Percentiles rank a stretch among this genome's conserved stretches.
Conservation (phyloP, 768 basidiomycete species). For the Mycena floridula region DNA sequence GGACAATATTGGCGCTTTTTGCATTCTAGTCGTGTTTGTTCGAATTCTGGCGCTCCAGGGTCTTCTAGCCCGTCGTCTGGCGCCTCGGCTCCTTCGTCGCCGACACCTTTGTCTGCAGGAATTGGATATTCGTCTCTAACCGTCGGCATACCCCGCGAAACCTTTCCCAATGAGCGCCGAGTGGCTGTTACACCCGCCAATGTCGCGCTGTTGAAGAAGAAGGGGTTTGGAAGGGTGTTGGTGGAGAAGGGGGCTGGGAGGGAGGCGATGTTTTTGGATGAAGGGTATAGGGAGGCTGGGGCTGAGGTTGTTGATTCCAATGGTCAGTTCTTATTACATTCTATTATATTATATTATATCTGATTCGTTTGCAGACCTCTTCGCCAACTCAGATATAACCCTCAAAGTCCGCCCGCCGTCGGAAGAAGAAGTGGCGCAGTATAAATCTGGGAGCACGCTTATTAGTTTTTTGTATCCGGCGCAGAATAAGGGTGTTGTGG, state of each 20-base stretch:
- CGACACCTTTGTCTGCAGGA: too few relatives aligned
- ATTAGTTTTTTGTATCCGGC: constrained; percentile 82
- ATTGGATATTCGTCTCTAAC: constrained; percentile 66
- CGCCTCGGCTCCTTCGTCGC: too few relatives aligned
- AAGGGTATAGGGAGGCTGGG: constrained; percentile 73
- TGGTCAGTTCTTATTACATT: too few relatives aligned
- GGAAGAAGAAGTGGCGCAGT: constrained; percentile 50
- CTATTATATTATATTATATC: too few relatives aligned
- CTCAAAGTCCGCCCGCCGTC: constrained; percentile 82
- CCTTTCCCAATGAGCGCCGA: constrained; percentile 71
- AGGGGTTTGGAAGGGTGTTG: constrained; percentile 70
- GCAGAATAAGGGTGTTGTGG: constrained; percentile 73
- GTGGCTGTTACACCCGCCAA: constrained; percentile 82
- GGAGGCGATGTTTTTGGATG: constrained; percentile 75
- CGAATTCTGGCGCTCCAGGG: too few relatives aligned
- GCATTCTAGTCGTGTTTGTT: too few relatives aligned
- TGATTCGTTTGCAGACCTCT: too few relatives aligned
- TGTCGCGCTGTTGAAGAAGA: constrained; percentile 68
- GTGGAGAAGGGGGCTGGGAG: constrained; percentile 68
- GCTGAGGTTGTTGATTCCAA: constrained; percentile 71
- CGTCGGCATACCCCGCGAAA: constrained; percentile 74
- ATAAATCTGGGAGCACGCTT: constrained; percentile 73
- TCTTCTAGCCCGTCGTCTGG: too few relatives aligned
- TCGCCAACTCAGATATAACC: constrained; percentile 64
- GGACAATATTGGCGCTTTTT: too few relatives aligned